Evolutionary conservation across 768 basidiomycete species (phyloP).

Genomic region (Strobilomyces confusus): DNA sequence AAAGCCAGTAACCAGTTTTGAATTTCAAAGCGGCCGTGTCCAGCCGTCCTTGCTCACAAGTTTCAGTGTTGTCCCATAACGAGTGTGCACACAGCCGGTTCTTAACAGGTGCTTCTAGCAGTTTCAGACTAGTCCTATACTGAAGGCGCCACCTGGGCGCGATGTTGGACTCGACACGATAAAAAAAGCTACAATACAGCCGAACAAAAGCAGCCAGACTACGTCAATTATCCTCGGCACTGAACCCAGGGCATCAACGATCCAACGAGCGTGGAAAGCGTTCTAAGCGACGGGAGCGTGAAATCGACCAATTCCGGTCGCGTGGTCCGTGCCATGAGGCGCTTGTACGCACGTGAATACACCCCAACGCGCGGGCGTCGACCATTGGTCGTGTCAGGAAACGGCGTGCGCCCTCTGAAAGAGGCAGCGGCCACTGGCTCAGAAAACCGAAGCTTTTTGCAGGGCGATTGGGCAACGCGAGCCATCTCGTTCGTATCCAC

Average conservation of each 20-base stretch:
- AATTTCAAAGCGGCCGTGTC: no score
- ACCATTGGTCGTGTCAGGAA: conserved; percentile 8
- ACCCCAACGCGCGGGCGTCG: conserved; percentile 17
- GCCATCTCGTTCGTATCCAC: conserved; percentile 4
- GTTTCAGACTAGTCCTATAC: no score
- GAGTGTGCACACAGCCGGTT: no score
- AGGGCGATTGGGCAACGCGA: neutral
- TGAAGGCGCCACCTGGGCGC: neutral
- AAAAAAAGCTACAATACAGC: neutral
- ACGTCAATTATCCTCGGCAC: conserved; percentile 6
- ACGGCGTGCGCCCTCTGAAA: conserved; percentile 12
- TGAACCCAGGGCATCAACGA: conserved; percentile 30
- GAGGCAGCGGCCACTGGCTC: conserved; percentile 1
- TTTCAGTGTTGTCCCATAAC: no score
- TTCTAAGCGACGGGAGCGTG: conserved; percentile 31
- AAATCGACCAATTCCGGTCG: conserved; percentile 27
- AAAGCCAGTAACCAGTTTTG: neutral
- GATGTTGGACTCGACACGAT: neutral
- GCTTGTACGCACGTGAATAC: conserved; percentile 15
- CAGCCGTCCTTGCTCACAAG: no score
- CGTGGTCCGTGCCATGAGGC: neutral
- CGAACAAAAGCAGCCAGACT: neutral
- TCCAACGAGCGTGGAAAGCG: conserved; percentile 30
- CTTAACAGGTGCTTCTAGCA: no score
- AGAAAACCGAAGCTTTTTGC: conserved; percentile 26